Evolutionary conservation across 306 rosid species (phyloP).

Genomic region (Senna tora): DNA sequence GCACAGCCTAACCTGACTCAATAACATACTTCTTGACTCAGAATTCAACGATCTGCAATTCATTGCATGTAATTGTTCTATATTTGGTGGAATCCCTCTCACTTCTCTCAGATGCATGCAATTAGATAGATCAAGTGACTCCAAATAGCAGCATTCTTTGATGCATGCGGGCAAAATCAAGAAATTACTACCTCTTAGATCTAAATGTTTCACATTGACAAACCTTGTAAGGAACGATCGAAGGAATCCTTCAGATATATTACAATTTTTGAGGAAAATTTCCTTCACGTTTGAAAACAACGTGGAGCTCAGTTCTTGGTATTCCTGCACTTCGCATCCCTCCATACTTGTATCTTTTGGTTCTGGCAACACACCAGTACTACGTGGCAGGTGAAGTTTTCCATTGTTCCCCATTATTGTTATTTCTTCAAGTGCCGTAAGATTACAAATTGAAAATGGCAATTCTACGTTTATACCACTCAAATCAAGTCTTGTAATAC

Average conservation of each 20-base stretch:
- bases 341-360: not conserved
- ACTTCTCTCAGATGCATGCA: constrained; percentile 4
- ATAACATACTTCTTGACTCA: not conserved
- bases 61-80: not conserved
- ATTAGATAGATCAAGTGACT: not conserved
- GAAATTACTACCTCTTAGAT: not conserved
- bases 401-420: no score
- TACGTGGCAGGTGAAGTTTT: no score
- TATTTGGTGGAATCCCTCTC: not conserved
- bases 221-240: not conserved
- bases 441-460: not conserved
- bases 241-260: not conserved
- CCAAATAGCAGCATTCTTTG: not conserved
- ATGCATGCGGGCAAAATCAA: constrained; percentile 4
- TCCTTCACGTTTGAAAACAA: not conserved
- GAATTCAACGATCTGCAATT: constrained; percentile 1
- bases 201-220: not conserved
- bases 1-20: constrained; percentile 13
- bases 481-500: not conserved
- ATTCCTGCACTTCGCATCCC: not conserved
- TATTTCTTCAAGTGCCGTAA: not conserved
- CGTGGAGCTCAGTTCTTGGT: not conserved
- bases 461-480: not conserved
- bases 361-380: not conserved
- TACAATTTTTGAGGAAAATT: rapidly evolving